These are phyloP conservation scores for Parachlorella kessleri DNA, from an alignment of 139 green algal genomes.

Conservation along the genomic window DNA sequence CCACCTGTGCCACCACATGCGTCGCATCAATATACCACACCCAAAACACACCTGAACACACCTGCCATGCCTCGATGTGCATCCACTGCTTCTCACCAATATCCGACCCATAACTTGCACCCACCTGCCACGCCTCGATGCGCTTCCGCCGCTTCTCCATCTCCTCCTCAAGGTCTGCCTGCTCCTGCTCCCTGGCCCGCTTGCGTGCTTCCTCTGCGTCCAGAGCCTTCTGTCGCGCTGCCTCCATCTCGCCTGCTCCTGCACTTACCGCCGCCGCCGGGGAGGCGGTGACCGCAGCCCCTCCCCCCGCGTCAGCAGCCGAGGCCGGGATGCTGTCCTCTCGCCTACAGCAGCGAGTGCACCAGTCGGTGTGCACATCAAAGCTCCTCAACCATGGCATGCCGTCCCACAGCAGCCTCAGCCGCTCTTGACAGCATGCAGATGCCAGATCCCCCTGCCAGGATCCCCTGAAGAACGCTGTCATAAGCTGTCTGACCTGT, in stretches of 20 bases:
- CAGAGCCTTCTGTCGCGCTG: conserved; percentile 16
- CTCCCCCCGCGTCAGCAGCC: background rate
- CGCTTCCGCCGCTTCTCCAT: conserved; percentile 67
- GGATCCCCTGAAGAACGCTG: background rate
- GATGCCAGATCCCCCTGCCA: too few relatives aligned
- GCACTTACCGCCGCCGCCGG: background rate
- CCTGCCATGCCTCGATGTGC: too few relatives aligned
- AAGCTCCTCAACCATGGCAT: background rate
- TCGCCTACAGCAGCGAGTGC: background rate
- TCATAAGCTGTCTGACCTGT: background rate
- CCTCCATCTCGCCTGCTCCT: conserved; percentile 11
- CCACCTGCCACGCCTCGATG: conserved; percentile 72
- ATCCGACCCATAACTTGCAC: conserved; percentile 11
- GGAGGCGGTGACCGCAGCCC: background rate
- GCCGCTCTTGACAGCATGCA: too few relatives aligned
- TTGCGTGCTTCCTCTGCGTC: conserved; percentile 25
- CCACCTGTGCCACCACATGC: too few relatives aligned
- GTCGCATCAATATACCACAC: too few relatives aligned
- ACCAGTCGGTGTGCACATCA: background rate
- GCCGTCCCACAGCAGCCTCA: background rate
- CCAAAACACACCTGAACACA: too few relatives aligned
- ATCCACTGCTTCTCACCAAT: conserved; percentile 26
- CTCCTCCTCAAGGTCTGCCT: conserved; percentile 61
- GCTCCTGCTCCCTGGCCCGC: conserved; percentile 41
- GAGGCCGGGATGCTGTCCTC: background rate